Evolutionary conservation across 192 early-diverging fungal species (phyloP), one percentile per base, ranked within the genome.

Genomic region (Cladochytrium replicatum): DNA sequence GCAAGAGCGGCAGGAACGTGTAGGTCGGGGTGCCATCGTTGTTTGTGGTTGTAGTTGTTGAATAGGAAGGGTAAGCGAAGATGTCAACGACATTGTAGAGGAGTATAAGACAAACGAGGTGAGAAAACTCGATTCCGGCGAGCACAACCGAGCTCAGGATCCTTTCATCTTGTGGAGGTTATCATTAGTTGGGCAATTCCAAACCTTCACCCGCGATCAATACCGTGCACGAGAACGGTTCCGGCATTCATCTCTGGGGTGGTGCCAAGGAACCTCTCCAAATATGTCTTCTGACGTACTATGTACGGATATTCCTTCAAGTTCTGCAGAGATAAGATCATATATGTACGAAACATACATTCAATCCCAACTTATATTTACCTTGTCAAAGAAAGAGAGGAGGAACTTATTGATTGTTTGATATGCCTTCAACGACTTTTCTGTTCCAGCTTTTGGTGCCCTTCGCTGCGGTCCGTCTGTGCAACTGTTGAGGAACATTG

Each of bases 401-500:
- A 73, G 38, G 46, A 74, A 77, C 38, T 67, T 72, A 32, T 67
- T 70, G 41, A 77, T 61, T 6, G 57, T 65, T 30, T 67, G 54
- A 40, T 67, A 63, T 7, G 62, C 66, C 0, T 50, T 48, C 1
- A 67, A 52, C 2, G 52, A 50, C 0, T 38, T 52, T 29, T 66
- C 66, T 42, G 13, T 61, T 48, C 15, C 6, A 47, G 48, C 28
- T 24, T 28, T 24, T 29, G 49, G 8, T 26, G 11, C 32, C 17
- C 17, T 17, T 17, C 32, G 13, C n/a, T n/a, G n/a, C n/a, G n/a
- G n/a, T n/a, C n/a, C n/a, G n/a, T n/a, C n/a, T n/a, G n/a, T n/a
- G n/a, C n/a, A n/a, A n/a, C n/a, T n/a, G n/a, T n/a, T n/a, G n/a
- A n/a, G n/a, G n/a, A n/a, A n/a, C n/a, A n/a, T n/a, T n/a, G n/a